These are phyloP conservation scores for Globisporangium spinosum DNA, from an alignment of 352 stramenopile species.

Conservation along the genomic window DNA sequence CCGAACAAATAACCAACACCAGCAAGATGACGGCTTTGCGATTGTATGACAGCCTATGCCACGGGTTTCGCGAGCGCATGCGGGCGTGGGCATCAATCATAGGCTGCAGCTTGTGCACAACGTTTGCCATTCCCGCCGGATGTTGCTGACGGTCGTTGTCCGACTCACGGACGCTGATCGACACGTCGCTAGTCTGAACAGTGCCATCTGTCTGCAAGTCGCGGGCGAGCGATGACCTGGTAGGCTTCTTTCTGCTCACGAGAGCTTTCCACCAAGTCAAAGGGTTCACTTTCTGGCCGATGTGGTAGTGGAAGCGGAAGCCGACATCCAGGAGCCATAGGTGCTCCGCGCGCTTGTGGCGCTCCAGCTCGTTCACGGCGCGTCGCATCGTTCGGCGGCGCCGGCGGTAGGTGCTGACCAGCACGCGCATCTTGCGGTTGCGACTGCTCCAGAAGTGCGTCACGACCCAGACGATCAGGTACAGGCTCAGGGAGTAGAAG, in stretches of 20 bases:
- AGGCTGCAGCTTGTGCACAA: slow-evolving; percentile 28
- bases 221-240: slow-evolving; percentile 12
- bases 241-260: not conserved
- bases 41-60: slow-evolving; percentile 43
- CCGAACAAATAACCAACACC: slow-evolving; percentile 49
- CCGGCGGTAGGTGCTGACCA: slow-evolving; percentile 77
- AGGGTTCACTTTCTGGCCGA: slow-evolving; percentile 44
- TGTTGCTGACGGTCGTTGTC: slow-evolving; percentile 7
- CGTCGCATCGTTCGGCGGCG: slow-evolving; percentile 48
- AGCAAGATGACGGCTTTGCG: slow-evolving; percentile 44
- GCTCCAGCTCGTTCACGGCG: slow-evolving; percentile 44
- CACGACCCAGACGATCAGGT: slow-evolving; percentile 66
- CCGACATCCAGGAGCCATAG: slow-evolving; percentile 74
- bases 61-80: slow-evolving; percentile 47
- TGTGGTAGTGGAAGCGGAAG: slow-evolving; percentile 67
- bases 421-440: slow-evolving; percentile 69
- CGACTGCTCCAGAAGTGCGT: slow-evolving; percentile 79
- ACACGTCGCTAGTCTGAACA: slow-evolving; percentile 23
- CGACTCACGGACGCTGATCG: slow-evolving; percentile 26
- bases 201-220: slow-evolving; percentile 12
- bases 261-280: slow-evolving; percentile 13
- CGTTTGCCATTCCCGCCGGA: not conserved
- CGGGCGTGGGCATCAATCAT: slow-evolving; percentile 37
- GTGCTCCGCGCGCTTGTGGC: slow-evolving; percentile 60
- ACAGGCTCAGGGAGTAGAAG: slow-evolving; percentile 55